Conservation (phyloP, 352 stramenopile species). For the Phytopythium chamaehyphon region DNA sequence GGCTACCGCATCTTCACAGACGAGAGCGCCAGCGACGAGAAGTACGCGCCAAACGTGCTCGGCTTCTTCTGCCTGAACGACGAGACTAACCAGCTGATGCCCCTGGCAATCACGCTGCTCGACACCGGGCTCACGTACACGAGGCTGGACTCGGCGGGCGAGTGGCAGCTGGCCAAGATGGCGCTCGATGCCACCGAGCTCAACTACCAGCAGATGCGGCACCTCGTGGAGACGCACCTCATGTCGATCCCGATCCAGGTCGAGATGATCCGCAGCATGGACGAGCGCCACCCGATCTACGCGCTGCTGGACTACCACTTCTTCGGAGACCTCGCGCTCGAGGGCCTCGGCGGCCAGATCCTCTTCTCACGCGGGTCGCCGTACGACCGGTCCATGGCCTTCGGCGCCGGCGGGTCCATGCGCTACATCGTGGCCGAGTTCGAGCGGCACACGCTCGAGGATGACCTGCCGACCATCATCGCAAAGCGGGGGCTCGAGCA, state of each 20-base stretch:
- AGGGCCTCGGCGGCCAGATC: conserved; percentile 13
- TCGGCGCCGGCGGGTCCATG: conserved; percentile 23
- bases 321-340: conserved; percentile 25
- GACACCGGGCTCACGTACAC: conserved; percentile 25
- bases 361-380: conserved; percentile 16
- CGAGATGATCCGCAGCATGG: conserved; percentile 38
- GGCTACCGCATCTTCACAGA: conserved; percentile 17
- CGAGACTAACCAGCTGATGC: conserved; percentile 10
- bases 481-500: conserved; percentile 11
- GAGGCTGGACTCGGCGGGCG: conserved; percentile 15
- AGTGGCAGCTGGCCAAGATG: conserved; percentile 40
- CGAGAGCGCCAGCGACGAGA: conserved; percentile 11
- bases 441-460: conserved; percentile 8
- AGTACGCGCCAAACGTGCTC: conserved; percentile 26
- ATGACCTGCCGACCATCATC: conserved; percentile 17
- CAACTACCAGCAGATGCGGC: conserved; percentile 23
- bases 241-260: conserved; percentile 34
- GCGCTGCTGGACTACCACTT: conserved; percentile 36
- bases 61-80: conserved; percentile 34
- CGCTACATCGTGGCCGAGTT: conserved; percentile 27
- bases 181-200: conserved; percentile 26
- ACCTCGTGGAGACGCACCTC: conserved; percentile 24
- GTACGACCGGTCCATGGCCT: conserved; percentile 28
- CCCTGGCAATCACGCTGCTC: conserved; percentile 26
- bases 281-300: conserved; percentile 26